Percentiles rank a stretch among this genome's conserved stretches.
Evolutionary conservation across 2,329 filamentous ascomycete genomes (phyloP).

Genomic region (Pleoardoris graminearum): DNA sequence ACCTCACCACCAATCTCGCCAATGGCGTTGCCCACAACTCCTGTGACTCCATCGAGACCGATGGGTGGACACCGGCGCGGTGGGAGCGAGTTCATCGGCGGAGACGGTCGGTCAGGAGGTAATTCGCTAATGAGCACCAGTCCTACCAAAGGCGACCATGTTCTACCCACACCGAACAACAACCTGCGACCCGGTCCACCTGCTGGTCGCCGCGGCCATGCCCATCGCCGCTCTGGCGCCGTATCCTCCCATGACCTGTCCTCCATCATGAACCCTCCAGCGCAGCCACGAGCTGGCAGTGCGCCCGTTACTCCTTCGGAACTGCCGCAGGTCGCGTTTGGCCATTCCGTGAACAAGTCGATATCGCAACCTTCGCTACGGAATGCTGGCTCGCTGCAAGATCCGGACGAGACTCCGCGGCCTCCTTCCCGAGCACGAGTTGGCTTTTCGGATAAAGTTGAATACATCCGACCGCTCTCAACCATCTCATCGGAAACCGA

Average conservation of each 20-base stretch:
- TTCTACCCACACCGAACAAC: slow-evolving; percentile 60
- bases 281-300: slow-evolving; percentile 61
- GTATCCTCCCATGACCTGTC: slow-evolving; percentile 84
- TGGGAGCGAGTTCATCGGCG: slow-evolving; percentile 85
- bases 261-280: slow-evolving; percentile 65
- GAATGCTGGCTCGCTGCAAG: slow-evolving; percentile 27
- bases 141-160: slow-evolving; percentile 66
- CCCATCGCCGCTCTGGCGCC: slow-evolving; percentile 77
- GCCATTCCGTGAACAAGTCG: slow-evolving; percentile 42
- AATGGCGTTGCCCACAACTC: slow-evolving; percentile 27
- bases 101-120: slow-evolving; percentile 58
- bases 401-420: slow-evolving; percentile 38
- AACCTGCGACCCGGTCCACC: slow-evolving; percentile 54
- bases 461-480: slow-evolving; percentile 82
- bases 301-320: slow-evolving; percentile 65
- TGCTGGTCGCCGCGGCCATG: slow-evolving; percentile 67
- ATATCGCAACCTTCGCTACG: slow-evolving; percentile 46
- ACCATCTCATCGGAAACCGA: slow-evolving; percentile 83
- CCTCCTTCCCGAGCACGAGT: slow-evolving; percentile 65
- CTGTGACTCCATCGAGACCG: slow-evolving; percentile 56
- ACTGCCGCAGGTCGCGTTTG: slow-evolving; percentile 45
- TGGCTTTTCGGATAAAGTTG: slow-evolving; percentile 80
- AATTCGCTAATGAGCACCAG: slow-evolving; percentile 68
- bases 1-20: slow-evolving; percentile 47
- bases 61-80: slow-evolving; percentile 69